Conservation (phyloP, 164 flowering plant genomes). For the Taxillus chinensis region DNA sequence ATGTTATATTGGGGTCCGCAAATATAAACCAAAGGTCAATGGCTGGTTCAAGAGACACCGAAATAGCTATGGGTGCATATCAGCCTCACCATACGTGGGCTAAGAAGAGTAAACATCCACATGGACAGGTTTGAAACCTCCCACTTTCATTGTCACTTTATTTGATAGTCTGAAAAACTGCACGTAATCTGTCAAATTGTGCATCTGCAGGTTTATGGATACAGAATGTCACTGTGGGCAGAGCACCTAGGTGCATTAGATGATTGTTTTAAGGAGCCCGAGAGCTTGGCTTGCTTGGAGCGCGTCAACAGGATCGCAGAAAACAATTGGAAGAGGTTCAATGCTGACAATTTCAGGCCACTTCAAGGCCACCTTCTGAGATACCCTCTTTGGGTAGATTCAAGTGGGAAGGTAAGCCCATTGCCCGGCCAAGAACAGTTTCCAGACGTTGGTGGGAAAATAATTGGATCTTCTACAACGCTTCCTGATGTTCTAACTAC, state of each 20-base stretch:
- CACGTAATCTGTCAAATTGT: background rate
- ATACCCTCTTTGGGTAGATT: conserved; percentile 41
- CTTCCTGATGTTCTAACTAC: conserved; percentile 59
- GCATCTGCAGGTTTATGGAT: conserved; percentile 41
- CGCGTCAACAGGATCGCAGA: conserved; percentile 37
- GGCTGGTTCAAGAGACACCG: conserved; percentile 71
- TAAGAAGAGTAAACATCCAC: conserved; percentile 30
- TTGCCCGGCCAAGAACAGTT: conserved; percentile 43
- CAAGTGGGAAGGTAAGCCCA: conserved; percentile 35
- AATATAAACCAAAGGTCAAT: conserved; percentile 59
- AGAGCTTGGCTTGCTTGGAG: conserved; percentile 31
- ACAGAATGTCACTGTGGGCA: conserved; percentile 65
- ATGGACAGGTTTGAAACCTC: conserved; percentile 35
- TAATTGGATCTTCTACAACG: conserved; percentile 26
- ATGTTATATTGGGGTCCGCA: conserved; percentile 60
- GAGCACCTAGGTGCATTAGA: conserved; percentile 43
- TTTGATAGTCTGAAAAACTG: background rate
- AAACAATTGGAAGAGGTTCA: conserved; percentile 46
- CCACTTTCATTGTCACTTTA: background rate
- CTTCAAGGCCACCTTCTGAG: conserved; percentile 54
- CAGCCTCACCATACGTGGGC: conserved; percentile 54
- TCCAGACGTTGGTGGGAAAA: conserved; percentile 46
- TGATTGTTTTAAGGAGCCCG: conserved; percentile 34
- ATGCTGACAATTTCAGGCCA: conserved; percentile 19
- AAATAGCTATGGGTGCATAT: conserved; percentile 69